Base-by-base conservation (phyloP, 2,329 filamentous ascomycete species). In the Escovopsis weberi region DNA sequence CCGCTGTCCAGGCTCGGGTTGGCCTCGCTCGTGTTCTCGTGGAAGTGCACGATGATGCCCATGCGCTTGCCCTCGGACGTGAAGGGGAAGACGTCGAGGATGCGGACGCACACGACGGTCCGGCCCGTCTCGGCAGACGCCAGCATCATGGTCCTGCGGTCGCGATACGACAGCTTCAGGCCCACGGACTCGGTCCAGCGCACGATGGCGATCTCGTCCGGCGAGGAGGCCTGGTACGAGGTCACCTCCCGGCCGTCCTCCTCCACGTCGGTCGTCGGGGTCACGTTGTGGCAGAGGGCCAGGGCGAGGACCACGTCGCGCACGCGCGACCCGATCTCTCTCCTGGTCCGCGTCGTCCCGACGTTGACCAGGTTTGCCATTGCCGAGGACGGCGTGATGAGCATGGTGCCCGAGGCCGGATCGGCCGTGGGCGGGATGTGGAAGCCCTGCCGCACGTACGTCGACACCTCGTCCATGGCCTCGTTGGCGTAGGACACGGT, bases 401-500 rank as follows among this genome's bases (percentile, higher is more conserved):
- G 68, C 19, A 65, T 58, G 7, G 61, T 61, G 10, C 63, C 64
- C n/a, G 66, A 61, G 10, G 62, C 58, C 7, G 64, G 56, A 38
- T 68, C 65, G 1, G 63, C 62, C 1, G 67, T 67, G 6, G 65
- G 60, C 34, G 67, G 66, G 35, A 69, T 58, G 11, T 79, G 72
- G 53, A 96, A 94, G 6, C 82, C 85, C 59, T 95, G 88, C 48
- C 74, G 79, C 40, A 98, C 75, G 57, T 94, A 95, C 0, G 83
- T 75, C 11, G 78, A 68, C 11, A 98, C 91, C 64, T 98, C 93
- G 52, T 96, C 91, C 91, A 98, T 98, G 9, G 91, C 89, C 57
- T 98, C 91, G 52, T 94, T 94, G 32, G 89, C 91, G 55, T 98
- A 98, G 1, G 89, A 96, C 1, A 96, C 91, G 9, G 91, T 98